These are phyloP conservation scores for Hippophae gyantsensis DNA, from an alignment of 306 rosid species.

Conservation along the genomic window DNA sequence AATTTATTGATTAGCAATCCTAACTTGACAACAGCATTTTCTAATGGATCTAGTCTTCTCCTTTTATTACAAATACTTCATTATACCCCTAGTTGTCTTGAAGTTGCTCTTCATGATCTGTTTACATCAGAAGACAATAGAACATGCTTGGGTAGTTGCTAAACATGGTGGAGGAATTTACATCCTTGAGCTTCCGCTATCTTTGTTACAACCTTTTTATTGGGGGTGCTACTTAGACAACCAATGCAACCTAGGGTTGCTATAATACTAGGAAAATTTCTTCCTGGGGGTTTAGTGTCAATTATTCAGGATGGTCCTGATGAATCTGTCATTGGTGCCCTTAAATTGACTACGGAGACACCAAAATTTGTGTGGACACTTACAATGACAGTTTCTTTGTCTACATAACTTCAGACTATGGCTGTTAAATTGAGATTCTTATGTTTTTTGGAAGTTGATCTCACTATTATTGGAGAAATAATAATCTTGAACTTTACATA, in stretches of 20 bases:
- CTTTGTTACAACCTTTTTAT: slow-evolving; percentile 82
- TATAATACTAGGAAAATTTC: slow-evolving; percentile 82
- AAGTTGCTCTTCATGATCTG: slow-evolving; percentile 95
- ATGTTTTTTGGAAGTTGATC: no score
- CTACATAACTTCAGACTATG: slow-evolving; percentile 92
- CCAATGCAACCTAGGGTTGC: slow-evolving; percentile 98
- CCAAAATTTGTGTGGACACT: slow-evolving; percentile 72
- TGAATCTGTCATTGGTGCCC: slow-evolving; percentile 69
- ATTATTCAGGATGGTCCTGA: slow-evolving; percentile 98
- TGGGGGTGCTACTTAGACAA: slow-evolving; percentile 93
- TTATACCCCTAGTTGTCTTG: slow-evolving; percentile 85
- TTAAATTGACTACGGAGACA: slow-evolving; percentile 90
- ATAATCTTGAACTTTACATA: no score
- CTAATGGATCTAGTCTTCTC: slow-evolving; percentile 93
- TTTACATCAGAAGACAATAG: slow-evolving; percentile 91
- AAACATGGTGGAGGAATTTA: slow-evolving; percentile 97
- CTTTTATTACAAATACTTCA: slow-evolving; percentile 93
- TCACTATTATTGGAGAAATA: no score
- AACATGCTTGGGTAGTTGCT: slow-evolving; percentile 99
- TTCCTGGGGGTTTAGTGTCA: slow-evolving; percentile 94
- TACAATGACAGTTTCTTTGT: slow-evolving; percentile 94
- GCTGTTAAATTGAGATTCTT: slow-evolving; percentile 12
- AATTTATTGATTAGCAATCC: slow-evolving; percentile 36
- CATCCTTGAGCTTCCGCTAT: slow-evolving; percentile 90
- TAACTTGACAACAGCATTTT: slow-evolving; percentile 81